phyloP scores from a whole-genome alignment of 1,139 yeast species.

The Torulaspora pretoriensis region DNA sequence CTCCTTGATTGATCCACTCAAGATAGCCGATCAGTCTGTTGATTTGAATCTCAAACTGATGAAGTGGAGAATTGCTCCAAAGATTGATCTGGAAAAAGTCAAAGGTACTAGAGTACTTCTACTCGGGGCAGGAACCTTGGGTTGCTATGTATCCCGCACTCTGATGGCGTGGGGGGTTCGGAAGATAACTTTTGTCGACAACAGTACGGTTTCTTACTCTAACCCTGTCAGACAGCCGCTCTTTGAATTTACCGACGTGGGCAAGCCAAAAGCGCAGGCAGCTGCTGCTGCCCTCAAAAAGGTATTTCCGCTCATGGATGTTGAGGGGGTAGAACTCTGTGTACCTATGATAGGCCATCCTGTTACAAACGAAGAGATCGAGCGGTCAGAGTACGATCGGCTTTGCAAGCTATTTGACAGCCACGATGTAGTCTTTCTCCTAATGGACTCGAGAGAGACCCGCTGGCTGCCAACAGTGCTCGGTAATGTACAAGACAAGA shows the following conservation, averaged over 20 bases:
- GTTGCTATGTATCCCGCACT: slow-evolving; percentile 83
- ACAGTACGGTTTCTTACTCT: slow-evolving; percentile 80
- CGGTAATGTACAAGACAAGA: slow-evolving; percentile 60
- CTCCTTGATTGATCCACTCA: slow-evolving; percentile 69
- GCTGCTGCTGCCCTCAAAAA: slow-evolving; percentile 72
- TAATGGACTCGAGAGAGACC: slow-evolving; percentile 93
- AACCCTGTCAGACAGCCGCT: slow-evolving; percentile 95
- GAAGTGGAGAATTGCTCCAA: slow-evolving; percentile 96
- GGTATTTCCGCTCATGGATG: slow-evolving; percentile 72
- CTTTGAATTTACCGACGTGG: slow-evolving; percentile 70
- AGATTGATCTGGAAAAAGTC: slow-evolving; percentile 61
- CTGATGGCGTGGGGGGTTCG: slow-evolving; percentile 93
- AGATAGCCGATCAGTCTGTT: slow-evolving; percentile 85
- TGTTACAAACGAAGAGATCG: slow-evolving; percentile 50
- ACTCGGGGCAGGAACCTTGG: slow-evolving; percentile 96
- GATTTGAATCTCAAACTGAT: slow-evolving; percentile 83
- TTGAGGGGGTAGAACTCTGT: slow-evolving; percentile 59
- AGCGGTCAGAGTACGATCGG: slow-evolving; percentile 48
- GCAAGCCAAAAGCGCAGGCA: slow-evolving; percentile 63
- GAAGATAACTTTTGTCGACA: slow-evolving; percentile 81
- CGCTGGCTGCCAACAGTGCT: slow-evolving; percentile 93
- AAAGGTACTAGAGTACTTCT: slow-evolving; percentile 60
- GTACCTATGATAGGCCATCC: slow-evolving; percentile 98
- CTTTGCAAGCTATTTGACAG: slow-evolving; percentile 52
- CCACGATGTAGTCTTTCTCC: slow-evolving; percentile 72